These are phyloP conservation scores for Chlorella sp. DNA, from an alignment of 139 green algal species.

Conservation along the genomic window DNA sequence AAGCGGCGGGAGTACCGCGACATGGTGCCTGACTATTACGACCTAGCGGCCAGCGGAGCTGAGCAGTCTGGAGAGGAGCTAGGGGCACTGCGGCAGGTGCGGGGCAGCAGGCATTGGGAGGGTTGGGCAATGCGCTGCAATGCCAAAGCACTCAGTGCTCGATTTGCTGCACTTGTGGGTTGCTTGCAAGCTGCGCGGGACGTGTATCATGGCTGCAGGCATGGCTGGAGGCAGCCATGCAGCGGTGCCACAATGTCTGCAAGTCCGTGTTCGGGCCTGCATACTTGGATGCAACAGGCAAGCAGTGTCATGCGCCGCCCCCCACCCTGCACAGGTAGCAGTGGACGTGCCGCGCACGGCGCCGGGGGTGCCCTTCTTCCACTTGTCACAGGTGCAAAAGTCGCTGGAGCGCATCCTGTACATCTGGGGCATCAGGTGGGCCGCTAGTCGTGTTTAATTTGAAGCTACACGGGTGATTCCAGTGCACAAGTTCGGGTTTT, in stretches of 20 bases:
- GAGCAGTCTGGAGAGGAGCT: slow-evolving; percentile 78
- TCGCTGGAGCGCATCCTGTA: slow-evolving; percentile 91
- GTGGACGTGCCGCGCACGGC: slow-evolving; percentile 95
- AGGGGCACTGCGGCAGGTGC: slow-evolving; percentile 81
- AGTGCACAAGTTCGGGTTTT: too few species aligned
- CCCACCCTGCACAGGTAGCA: slow-evolving; percentile 66
- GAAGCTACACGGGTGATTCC: too few species aligned
- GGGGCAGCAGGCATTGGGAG: not conserved
- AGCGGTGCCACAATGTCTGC: too few species aligned
- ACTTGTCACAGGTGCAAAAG: slow-evolving; percentile 82
- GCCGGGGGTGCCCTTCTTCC: slow-evolving; percentile 89
- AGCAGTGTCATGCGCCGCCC: not conserved
- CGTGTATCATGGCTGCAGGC: too few species aligned
- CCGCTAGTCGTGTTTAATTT: not conserved
- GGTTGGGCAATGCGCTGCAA: too few species aligned
- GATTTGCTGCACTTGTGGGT: too few species aligned
- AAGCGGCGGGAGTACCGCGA: slow-evolving; percentile 87
- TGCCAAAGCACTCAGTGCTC: too few species aligned
- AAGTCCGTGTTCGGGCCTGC: not conserved
- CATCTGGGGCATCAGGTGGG: slow-evolving; percentile 91
- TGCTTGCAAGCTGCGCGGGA: too few species aligned
- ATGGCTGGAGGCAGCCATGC: not conserved
- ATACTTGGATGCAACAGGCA: not conserved
- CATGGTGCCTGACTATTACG: slow-evolving; percentile 75
- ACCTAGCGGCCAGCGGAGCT: slow-evolving; percentile 51